Base-by-base conservation (phyloP, 495 filamentous ascomycete genomes). In the Wilcoxina mikolae region DNA sequence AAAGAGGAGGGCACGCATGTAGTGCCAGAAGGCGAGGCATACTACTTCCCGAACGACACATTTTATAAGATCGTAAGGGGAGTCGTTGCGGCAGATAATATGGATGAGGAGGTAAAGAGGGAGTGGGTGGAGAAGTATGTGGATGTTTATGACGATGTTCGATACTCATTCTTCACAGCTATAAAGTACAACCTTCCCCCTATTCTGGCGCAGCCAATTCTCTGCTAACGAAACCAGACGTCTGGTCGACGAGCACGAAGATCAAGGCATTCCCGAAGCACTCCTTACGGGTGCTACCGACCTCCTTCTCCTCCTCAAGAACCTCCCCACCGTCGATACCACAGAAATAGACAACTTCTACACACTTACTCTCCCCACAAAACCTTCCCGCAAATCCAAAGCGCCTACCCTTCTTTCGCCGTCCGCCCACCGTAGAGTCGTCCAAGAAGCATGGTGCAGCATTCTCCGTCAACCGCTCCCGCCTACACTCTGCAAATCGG, bases 401-500 rank as follows among this genome's bases (percentile, higher is more conserved):
- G 11, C 41, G 2, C 51, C 51, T 1, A 62, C 70, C 5, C 60
- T 79, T 9, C 58, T 68, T 55, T 79, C 76, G n/a, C 58, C 77
- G 20, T 70, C 75, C 15, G 68, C 81, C 39, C 81, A 87, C 66
- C 84, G 80, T 65, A 79, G 77, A 56, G 77, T 78, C 49, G 83
- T 82, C 0, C 88, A 96, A 67, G 81, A 84, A 45, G 82, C 85
- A 23, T 95, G 89, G 89, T 68, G 94, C 17, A 74, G 81, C 22
- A 65, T 95, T 25, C 77, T 99, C 49, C 73, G 74, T n/a, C 67
- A 80, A 54, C 74, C 74, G 48, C 70, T 89, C 65, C 70, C 71
- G 61, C 75, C 74, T 44, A 74, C 79, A n/a, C 83, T 91, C 58
- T 81, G 84, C 49, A 99, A 96, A 68, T 70, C 73, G 29, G 70